A percentile compares a stretch with the other conserved stretches of the same genome.
phyloP scores from a whole-genome alignment of 345 rosid species.

The Eucalyptus pauciflora region DNA sequence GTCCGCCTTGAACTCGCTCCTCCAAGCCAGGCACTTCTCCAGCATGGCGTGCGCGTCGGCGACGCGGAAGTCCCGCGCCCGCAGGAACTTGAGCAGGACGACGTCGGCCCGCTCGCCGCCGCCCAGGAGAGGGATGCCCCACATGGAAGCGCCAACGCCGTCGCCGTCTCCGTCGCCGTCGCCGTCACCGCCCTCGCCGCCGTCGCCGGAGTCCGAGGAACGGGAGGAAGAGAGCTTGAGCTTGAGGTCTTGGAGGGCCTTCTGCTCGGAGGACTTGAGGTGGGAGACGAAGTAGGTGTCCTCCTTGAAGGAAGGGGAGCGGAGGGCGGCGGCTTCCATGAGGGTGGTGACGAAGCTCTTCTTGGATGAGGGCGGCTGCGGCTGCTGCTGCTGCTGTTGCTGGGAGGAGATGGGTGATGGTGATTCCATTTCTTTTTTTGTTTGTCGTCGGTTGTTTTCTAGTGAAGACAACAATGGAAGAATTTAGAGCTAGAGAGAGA shows the following conservation, averaged over 20 bases:
- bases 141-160: conserved; percentile 21
- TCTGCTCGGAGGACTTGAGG: conserved; percentile 69
- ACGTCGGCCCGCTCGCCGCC: conserved; percentile 71
- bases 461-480: not conserved
- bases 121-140: conserved; percentile 63
- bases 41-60: conserved; percentile 55
- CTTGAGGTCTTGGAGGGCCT: conserved; percentile 63
- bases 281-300: conserved; percentile 70
- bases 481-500: not conserved
- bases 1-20: conserved; percentile 72
- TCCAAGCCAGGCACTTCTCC: conserved; percentile 70
- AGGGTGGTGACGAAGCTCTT: conserved; percentile 66
- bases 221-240: conserved; percentile 36
- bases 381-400: not conserved
- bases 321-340: conserved; percentile 64
- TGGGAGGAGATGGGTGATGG: conserved; percentile 31
- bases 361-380: conserved; percentile 5
- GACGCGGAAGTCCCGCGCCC: conserved; percentile 83
- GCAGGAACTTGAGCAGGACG: conserved; percentile 70
- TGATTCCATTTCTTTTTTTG: not conserved
- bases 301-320: conserved; percentile 63
- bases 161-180: not conserved
- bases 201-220: conserved; percentile 6
- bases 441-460: not conserved
- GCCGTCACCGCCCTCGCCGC: not conserved